Conservation (phyloP, 2,329 filamentous ascomycete genomes). For the Penicillium corylophilum region DNA sequence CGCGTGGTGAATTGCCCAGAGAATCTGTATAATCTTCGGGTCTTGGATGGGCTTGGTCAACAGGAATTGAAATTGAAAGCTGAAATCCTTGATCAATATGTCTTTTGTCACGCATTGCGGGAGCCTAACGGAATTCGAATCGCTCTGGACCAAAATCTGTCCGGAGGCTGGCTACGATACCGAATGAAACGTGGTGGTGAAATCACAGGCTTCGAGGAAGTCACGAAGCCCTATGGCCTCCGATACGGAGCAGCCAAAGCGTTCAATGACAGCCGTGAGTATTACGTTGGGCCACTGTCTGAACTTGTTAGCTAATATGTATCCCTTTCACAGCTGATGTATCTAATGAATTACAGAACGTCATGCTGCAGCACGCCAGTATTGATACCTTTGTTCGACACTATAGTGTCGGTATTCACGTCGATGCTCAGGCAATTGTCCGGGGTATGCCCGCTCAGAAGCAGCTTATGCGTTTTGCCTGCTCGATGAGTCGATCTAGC, state of each 20-base stretch:
- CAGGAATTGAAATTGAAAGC: constrained; percentile 34
- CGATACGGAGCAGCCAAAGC: constrained; percentile 37
- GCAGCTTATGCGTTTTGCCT: constrained; percentile 25
- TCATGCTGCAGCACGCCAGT: constrained; percentile 22
- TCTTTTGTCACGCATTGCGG: constrained; percentile 31
- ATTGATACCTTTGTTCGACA: constrained; percentile 30
- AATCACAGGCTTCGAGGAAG: constrained; percentile 34
- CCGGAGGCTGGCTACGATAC: constrained; percentile 23
- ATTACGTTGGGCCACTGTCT: constrained; percentile 11
- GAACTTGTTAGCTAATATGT: constrained; percentile 4
- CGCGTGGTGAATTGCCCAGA: constrained; percentile 32
- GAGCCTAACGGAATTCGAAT: constrained; percentile 27
- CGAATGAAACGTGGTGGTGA: constrained; percentile 31
- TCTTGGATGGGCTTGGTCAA: constrained; percentile 32
- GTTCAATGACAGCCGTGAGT: constrained; percentile 41
- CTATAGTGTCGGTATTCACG: constrained; percentile 28
- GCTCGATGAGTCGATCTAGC: constrained; percentile 28
- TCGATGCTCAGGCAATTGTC: constrained; percentile 28
- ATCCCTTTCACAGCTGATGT: constrained; percentile 19
- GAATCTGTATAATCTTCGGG: constrained; percentile 37
- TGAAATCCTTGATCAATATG: constrained; percentile 30
- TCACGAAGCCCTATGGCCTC: constrained; percentile 36
- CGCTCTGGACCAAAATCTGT: constrained; percentile 26
- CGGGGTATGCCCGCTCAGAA: constrained; percentile 22
- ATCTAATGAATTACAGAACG: constrained; percentile 23